Base-by-base conservation (phyloP, 306 rosid genomes). In the Fagus sylvatica region DNA sequence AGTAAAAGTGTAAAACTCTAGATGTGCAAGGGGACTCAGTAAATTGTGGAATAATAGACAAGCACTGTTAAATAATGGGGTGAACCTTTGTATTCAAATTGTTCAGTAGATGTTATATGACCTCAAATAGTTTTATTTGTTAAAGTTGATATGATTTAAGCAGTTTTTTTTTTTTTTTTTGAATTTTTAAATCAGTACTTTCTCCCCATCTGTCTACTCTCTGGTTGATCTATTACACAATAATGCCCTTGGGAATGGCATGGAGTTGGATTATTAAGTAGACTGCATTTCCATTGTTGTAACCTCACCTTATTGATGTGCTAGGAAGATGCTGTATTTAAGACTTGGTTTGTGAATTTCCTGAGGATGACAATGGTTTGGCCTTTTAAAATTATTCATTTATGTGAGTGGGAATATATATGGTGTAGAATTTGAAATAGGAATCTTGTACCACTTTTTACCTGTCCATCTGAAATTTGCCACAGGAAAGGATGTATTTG, bases 21-120 rank as follows among this genome's bases (percentile, higher is more conserved):
- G 15, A 10, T 10, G 51, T 4, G 51, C 13, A 46, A 46, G 51
- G 51, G 15, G 51, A 10, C 51, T 46, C 15, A 46, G 15, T 3
- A 46, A 46, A 46, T 46, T 46, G 51, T 46, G 51, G 51, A 46
- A 0, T 46, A 46, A 46, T 4, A 46, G 51, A 46, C 15, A 46
- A 10, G 51, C 74, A 75, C 54, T 22, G 28, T 22, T 22, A 22
- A 22, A 22, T 22, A 22, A 22, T 22, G 28, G 28, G 28, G 28
- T 22, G 28, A 22, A 22, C 28, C 28, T 22, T 22, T 22, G 28
- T 22, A 22, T 22, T 22, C 28, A 22, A 22, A 22, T 22, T 22
- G 28, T 22, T 22, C 69, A 12, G 36, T 76, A 66, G 51, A 59
- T 36, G 80, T 79, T 67, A 57, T 80, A 48, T 43, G 64, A 79